phyloP scores from a whole-genome alignment of 192 early-diverging fungal genomes.

The Helicostylum pulchrum region DNA sequence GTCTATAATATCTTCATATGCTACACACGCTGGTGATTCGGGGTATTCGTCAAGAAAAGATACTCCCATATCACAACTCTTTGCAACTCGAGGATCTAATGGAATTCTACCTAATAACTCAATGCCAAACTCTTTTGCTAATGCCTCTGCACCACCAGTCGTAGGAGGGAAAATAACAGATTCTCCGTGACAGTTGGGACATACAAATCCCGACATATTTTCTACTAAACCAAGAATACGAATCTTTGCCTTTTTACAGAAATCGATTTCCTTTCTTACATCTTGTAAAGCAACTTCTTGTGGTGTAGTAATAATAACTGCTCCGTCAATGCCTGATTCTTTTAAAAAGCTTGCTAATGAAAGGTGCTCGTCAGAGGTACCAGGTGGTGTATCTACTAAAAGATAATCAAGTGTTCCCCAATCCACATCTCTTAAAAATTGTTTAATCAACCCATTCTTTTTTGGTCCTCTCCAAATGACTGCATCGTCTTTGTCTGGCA shows the following conservation, averaged over 20 bases:
- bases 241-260: slow-evolving; percentile 88
- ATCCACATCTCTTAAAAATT: slow-evolving; percentile 94
- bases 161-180: slow-evolving; percentile 75
- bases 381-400: slow-evolving; percentile 94
- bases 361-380: slow-evolving; percentile 96
- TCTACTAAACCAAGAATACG: slow-evolving; percentile 91
- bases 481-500: slow-evolving; percentile 82
- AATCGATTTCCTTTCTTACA: slow-evolving; percentile 97
- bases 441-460: slow-evolving; percentile 93
- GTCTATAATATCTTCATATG: slow-evolving; percentile 61
- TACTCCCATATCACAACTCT: slow-evolving; percentile 82
- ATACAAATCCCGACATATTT: slow-evolving; percentile 98
- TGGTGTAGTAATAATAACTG: slow-evolving; percentile 92
- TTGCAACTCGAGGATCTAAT: slow-evolving; percentile 75
- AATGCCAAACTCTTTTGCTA: slow-evolving; percentile 63
- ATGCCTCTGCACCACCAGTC: slow-evolving; percentile 66
- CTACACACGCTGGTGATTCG: slow-evolving; percentile 80
- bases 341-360: slow-evolving; percentile 78
- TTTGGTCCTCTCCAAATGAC: slow-evolving; percentile 96
- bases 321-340: slow-evolving; percentile 77
- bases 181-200: slow-evolving; percentile 78
- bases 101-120: slow-evolving; percentile 70
- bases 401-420: slow-evolving; percentile 91
- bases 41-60: slow-evolving; percentile 87
- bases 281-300: slow-evolving; percentile 85